Evolutionary conservation across 257 asterid genomes (phyloP).

Genomic region (Solanum clarkiae): DNA sequence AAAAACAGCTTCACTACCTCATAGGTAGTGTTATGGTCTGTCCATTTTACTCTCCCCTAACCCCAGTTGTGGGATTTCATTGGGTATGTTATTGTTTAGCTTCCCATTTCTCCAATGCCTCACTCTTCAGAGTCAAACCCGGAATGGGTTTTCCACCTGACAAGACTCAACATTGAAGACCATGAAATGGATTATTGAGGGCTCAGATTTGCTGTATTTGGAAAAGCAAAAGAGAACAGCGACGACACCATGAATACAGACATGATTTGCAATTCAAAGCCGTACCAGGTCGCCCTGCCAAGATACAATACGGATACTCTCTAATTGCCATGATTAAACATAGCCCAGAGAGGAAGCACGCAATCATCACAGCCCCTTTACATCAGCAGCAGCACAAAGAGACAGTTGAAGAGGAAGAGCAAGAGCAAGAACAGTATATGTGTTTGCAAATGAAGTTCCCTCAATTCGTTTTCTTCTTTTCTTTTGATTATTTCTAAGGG

Average conservation of each 20-base stretch:
- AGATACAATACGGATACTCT: not conserved
- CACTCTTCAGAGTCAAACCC: not conserved
- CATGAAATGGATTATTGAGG: not conserved
- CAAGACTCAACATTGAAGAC: not conserved
- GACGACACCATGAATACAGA: slow-evolving; percentile 12
- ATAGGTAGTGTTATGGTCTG: no score
- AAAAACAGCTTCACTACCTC: no score
- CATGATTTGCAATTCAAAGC: not conserved
- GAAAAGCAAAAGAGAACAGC: not conserved
- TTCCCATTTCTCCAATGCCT: not conserved
- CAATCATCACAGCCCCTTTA: not conserved
- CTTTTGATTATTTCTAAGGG: not conserved
- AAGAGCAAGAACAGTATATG: not conserved
- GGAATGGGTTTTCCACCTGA: not conserved
- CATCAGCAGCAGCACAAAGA: not conserved
- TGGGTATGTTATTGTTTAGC: no score
- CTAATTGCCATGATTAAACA: not conserved
- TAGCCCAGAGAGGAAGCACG: not conserved
- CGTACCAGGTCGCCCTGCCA: not conserved
- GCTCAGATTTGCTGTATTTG: not conserved
- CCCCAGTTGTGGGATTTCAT: no score
- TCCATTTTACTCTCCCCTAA: no score
- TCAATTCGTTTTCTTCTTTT: not conserved
- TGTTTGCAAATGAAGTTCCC: not conserved
- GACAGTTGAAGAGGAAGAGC: not conserved